These are phyloP conservation scores for Ulmus americana DNA, from an alignment of 331 rosid genomes.

Conservation along the genomic window DNA sequence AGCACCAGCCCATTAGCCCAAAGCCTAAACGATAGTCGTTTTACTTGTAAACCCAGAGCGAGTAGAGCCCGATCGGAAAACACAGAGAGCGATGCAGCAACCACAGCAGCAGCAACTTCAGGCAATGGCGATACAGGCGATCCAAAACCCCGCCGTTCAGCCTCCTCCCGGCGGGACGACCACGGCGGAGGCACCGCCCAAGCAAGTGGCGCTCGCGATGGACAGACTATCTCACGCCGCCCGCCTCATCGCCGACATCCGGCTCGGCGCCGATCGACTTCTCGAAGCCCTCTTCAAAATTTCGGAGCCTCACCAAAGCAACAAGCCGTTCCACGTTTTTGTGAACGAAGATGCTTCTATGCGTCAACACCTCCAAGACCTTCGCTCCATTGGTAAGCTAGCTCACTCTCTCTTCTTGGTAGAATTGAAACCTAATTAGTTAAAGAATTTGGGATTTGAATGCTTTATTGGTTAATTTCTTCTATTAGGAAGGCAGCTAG, in stretches of 20 bases:
- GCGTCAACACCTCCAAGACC: conserved; percentile 81
- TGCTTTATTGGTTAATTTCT: background rate
- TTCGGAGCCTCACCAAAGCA: conserved; percentile 66
- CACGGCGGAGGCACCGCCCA: conserved; percentile 75
- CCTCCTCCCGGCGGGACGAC: conserved; percentile 14
- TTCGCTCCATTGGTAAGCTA: conserved; percentile 59
- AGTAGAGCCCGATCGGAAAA: background rate
- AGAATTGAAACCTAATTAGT: background rate
- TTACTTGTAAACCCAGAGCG: background rate
- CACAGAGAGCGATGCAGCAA: background rate
- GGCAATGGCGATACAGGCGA: conserved; percentile 22
- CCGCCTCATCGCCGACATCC: conserved; percentile 70
- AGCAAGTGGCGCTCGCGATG: conserved; percentile 84
- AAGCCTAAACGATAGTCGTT: background rate
- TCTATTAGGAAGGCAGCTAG: conserved; percentile 71
- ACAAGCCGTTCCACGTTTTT: conserved; percentile 58
- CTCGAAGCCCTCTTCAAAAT: conserved; percentile 76
- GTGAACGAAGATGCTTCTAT: conserved; percentile 68
- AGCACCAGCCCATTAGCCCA: too few species aligned
- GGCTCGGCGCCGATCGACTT: conserved; percentile 83
- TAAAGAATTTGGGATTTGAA: background rate
- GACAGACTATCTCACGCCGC: conserved; percentile 71
- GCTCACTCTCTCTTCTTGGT: conserved; percentile 23
- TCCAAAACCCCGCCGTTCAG: conserved; percentile 14
- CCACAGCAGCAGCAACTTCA: conserved; percentile 23